phyloP scores from a whole-genome alignment of 1,139 yeast species.

The Candida buenavistaensis region DNA sequence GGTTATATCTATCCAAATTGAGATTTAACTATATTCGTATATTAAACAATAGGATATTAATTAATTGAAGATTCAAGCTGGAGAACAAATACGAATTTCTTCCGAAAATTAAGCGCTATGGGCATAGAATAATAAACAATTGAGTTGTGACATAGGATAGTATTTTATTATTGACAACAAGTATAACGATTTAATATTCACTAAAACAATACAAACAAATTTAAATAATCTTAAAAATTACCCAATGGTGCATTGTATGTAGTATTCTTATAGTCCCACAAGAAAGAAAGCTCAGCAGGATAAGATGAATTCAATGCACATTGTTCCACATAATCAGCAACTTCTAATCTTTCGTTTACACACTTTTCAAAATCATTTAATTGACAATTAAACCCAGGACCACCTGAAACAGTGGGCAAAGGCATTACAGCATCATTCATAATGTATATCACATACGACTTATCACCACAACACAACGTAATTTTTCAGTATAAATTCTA shows the following conservation, averaged over 20 bases:
- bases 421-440: constrained; percentile 62
- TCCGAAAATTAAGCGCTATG: no score
- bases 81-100: no score
- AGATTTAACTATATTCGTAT: no score
- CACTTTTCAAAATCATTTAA: constrained; percentile 37
- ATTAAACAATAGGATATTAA: no score
- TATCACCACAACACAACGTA: constrained; percentile 41
- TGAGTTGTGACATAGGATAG: no score
- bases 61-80: no score
- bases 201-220: no score
- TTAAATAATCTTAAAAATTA: no score
- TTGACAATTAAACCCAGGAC: constrained; percentile 61
- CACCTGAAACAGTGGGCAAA: constrained; percentile 46
- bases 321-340: constrained; percentile 26
- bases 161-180: no score
- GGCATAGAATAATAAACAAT: no score
- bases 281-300: constrained; percentile 33
- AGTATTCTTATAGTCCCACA: constrained; percentile 32
- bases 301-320: constrained; percentile 38
- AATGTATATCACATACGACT: constrained; percentile 46
- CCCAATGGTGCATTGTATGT: constrained; percentile 27
- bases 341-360: constrained; percentile 28
- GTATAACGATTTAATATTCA: no score
- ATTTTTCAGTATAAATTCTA: constrained; percentile 49
- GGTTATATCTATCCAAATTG: no score